These are phyloP conservation scores for Sphagnum fallax DNA, from an alignment of 228 moss, liverwort and hornwort species.

Conservation along the genomic window DNA sequence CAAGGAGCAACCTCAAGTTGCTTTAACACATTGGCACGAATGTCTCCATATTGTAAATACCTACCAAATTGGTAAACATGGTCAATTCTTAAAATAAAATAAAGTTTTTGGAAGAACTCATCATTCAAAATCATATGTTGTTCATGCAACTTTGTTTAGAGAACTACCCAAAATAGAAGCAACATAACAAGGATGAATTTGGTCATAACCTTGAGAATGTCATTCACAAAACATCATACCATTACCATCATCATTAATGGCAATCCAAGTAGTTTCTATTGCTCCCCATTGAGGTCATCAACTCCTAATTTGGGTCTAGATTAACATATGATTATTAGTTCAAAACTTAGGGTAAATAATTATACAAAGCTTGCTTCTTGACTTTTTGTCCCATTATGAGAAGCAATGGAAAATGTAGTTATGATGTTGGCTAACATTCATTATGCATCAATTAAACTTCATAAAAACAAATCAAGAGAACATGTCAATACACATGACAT, in stretches of 20 bases:
- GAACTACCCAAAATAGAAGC: neutral
- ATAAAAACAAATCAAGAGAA: neutral
- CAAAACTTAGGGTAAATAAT: neutral
- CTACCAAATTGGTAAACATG: constrained; percentile 18
- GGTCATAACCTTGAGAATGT: too few relatives aligned
- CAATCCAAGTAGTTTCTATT: neutral
- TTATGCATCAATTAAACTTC: neutral
- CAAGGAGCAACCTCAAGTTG: constrained; percentile 57
- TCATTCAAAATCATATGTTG: too few relatives aligned
- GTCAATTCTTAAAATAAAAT: too few relatives aligned
- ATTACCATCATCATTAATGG: neutral
- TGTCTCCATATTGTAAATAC: constrained; percentile 83
- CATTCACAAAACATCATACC: too few relatives aligned
- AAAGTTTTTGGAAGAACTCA: too few relatives aligned
- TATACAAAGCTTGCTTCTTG: neutral
- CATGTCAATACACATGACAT: neutral
- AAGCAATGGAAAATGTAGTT: neutral
- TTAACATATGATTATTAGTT: neutral
- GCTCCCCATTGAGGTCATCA: neutral
- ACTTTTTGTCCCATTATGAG: neutral
- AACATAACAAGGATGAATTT: neutral
- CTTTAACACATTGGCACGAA: constrained; percentile 69
- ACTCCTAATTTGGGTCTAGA: neutral
- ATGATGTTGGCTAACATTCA: neutral
- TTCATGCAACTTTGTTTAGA: too few relatives aligned